These are phyloP conservation scores for Aspergillus ostianus DNA, from an alignment of 495 filamentous ascomycete genomes.

Conservation along the genomic window DNA sequence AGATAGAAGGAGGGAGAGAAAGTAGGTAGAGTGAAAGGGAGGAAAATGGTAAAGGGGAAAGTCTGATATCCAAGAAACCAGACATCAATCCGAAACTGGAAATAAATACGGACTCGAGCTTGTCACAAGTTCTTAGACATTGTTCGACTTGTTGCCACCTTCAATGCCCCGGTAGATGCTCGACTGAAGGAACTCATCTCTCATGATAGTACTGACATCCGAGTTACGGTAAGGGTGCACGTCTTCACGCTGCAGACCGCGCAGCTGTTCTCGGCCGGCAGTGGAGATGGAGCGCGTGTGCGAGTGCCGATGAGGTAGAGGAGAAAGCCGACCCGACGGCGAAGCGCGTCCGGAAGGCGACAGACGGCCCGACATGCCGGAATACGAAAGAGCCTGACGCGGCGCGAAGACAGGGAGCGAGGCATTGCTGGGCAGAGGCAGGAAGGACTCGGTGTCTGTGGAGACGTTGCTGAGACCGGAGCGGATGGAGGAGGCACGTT, in stretches of 20 bases:
- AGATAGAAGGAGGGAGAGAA: neutral
- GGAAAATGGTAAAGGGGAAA: neutral
- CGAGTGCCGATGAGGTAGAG: constrained; percentile 19
- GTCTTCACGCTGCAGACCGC: constrained; percentile 39
- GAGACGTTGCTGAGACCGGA: constrained; percentile 35
- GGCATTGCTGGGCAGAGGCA: constrained; percentile 23
- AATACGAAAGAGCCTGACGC: constrained; percentile 24
- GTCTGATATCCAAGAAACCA: neutral
- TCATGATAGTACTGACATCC: constrained; percentile 41
- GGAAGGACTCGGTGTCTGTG: constrained; percentile 33
- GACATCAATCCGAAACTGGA: too few relatives aligned
- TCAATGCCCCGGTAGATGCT: constrained; percentile 21
- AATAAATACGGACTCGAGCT: too few relatives aligned
- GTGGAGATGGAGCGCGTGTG: constrained; percentile 30
- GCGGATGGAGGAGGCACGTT: constrained; percentile 28
- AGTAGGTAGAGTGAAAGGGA: neutral
- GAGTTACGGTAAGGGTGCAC: constrained; percentile 41
- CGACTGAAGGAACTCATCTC: constrained; percentile 39
- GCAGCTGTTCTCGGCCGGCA: constrained; percentile 35
- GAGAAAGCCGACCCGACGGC: constrained; percentile 16
- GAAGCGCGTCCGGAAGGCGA: constrained; percentile 20
- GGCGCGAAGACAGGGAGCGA: constrained; percentile 41
- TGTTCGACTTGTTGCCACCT: constrained; percentile 4
- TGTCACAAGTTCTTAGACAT: neutral
- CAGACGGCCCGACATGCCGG: constrained; percentile 12